Evolutionary conservation across 2,329 filamentous ascomycete species (phyloP), one percentile per base, ranked within the genome.

Genomic region (Fusarium burgessii): DNA sequence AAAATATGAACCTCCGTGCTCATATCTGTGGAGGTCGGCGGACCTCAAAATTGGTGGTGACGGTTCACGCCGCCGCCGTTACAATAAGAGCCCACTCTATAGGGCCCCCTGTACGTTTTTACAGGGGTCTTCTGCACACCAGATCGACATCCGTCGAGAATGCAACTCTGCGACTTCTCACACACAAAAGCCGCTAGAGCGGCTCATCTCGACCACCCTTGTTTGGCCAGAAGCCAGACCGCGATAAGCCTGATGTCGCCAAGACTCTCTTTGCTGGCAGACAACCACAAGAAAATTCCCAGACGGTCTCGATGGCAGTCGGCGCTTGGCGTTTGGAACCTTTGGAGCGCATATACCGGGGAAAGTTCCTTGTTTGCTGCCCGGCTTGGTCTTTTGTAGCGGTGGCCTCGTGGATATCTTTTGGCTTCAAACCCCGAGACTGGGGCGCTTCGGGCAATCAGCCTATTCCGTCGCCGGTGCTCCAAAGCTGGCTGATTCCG

Each of bases 1-100:
- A 52, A 32, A 60, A 41, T 25, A 41, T 46, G 42, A 50, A 33
- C 54, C 47, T 62, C 23, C 45, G 43, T 38, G 54, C 59, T 61
- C 41, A 47, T 57, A 46, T 43, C 42, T 62, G 49, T 62, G 63
- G 58, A 58, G 55, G 55, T 35, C 40, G 36, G 36, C 45, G 59
- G 50, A 23, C 58, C 58, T 64, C 42, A 40, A 29, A 23, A 35
- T 42, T 66, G 46, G 52, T 60, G 45, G 60, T 52, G 45, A 50
- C 50, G 56, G 41, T 46, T 50, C 68, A 66, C 55, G 59, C 70
- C 66, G 58, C 45, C 46, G 67, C 68, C 64, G 50, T 68, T 64
- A 23, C 63, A 71, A 62, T 62, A 61, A 58, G 57, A 70, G 68
- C 57, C 70, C 66, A 71, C 70, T 63, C 58, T 25, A 35, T 41